Conservation (phyloP, 176 grass and related monocot species). For the Rhynchospora tenuis region DNA sequence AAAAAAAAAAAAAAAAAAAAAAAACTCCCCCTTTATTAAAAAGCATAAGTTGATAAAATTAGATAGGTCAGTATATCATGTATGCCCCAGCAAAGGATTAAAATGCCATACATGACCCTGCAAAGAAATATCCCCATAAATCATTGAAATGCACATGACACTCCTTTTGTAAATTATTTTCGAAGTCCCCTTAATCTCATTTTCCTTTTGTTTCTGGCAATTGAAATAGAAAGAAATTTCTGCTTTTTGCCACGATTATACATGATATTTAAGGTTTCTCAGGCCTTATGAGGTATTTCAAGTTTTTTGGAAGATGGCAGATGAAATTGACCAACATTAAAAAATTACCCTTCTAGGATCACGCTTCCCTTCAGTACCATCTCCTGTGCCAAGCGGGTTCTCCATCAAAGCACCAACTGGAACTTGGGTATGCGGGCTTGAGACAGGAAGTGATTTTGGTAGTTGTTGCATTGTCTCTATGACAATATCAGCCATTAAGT, state of each 20-base stretch:
- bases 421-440: not conserved
- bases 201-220: not conserved
- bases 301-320: not conserved
- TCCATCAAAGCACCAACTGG: not conserved
- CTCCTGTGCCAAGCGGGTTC: conserved; percentile 19
- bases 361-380: conserved; percentile 65
- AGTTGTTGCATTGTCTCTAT: conserved; percentile 99
- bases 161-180: conserved; percentile 25
- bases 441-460: conserved; percentile 19
- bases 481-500: conserved; percentile 98
- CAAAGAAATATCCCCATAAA: not conserved
- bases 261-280: not conserved
- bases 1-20: too few species aligned
- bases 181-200: conserved; percentile 15
- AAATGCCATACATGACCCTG: not conserved
- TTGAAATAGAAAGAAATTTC: not conserved
- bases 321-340: conserved; percentile 19
- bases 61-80: not conserved
- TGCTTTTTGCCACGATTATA: not conserved
- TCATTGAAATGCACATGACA: not conserved
- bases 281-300: not conserved
- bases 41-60: not conserved
- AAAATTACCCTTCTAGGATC: conserved; percentile 89
- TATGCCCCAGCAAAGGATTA: not conserved
- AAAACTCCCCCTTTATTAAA: too few species aligned